phyloP scores from a whole-genome alignment of 768 basidiomycete species.

The Basidioascus undulatus region DNA sequence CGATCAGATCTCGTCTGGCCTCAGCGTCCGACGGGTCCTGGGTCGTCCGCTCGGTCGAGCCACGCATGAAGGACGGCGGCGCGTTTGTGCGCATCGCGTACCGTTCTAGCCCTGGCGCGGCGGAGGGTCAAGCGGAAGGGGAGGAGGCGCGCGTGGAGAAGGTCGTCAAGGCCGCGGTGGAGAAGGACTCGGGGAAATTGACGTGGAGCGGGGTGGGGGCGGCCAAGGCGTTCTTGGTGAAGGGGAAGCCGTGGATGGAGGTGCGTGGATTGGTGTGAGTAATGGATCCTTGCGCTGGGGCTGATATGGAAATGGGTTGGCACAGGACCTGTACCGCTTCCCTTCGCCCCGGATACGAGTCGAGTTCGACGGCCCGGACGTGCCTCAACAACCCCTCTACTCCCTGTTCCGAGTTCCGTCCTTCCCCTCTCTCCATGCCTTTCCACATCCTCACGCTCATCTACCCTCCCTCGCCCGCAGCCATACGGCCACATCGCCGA shows the following conservation, averaged over 20 bases:
- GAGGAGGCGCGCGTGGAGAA: not conserved
- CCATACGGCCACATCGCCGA: constrained; percentile 62
- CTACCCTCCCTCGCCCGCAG: constrained; percentile 17
- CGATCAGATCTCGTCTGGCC: too few relatives aligned
- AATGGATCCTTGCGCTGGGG: too few relatives aligned
- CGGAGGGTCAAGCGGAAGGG: not conserved
- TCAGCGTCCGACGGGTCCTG: too few relatives aligned
- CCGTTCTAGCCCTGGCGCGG: not conserved
- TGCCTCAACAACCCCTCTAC: constrained; percentile 34
- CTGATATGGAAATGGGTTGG: not conserved
- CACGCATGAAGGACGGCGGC: constrained; percentile 67
- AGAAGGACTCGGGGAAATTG: constrained; percentile 19
- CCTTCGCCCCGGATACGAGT: constrained; percentile 47
- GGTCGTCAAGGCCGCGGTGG: not conserved
- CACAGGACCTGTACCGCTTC: constrained; percentile 71
- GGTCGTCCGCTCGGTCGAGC: too few relatives aligned
- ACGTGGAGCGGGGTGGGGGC: constrained; percentile 25
- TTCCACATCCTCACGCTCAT: too few relatives aligned
- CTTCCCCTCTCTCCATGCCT: not conserved
- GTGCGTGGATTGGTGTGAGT: constrained; percentile 19
- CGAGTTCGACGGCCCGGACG: constrained; percentile 71
- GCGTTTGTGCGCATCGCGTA: constrained; percentile 57
- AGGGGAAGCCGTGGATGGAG: constrained; percentile 59
- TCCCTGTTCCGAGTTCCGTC: not conserved
- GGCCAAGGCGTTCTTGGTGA: constrained; percentile 44